Evolutionary conservation across 371 early-diverging fungal species (phyloP), one percentile per base, ranked within the genome.

Genomic region (Chytridiales sp.): DNA sequence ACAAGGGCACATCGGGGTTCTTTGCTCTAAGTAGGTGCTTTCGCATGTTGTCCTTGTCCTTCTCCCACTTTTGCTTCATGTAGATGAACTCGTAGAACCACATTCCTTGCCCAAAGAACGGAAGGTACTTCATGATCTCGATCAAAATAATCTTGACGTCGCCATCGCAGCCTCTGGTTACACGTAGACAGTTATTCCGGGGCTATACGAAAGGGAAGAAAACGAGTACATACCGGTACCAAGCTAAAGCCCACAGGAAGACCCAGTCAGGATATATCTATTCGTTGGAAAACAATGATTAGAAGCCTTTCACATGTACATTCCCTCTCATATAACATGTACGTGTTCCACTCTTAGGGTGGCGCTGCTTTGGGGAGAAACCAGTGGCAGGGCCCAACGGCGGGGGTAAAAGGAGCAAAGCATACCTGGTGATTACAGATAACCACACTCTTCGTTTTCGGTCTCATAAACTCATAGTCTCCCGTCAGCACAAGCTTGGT

Each of bases 1-100:
- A 92, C 51, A 90, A 74, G 19, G 92, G 92, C 6, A 79, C 75
- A 9, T 61, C 66, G 44, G 57, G 29, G 48, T 65, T 51, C 24
- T 56, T 56, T 3, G 65, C 62, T 4, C 48, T 43, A 17, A 36
- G 13, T 19, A 73, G 50, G 42, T 59, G 34, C 19, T 51, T 56
- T 22, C 44, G 38, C 39, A 73, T 64, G 39, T 50, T 61, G n/a
- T 32, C 72, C 54, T 81, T 78, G 75, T 94, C 95, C 36, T 79
- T 70, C 24, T 76, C 83, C 79, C 91, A 84, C 55, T 84, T 88
- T 54, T 91, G 85, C 67, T 87, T 84, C 61, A 94, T 71, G 66
- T 92, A 85, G 42, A 93, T 88, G 64, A 91, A 92, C 61, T 91
- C 71, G 41, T 63, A 70, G 38, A 70, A 57, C 43, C 53, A 49